Percentiles rank a stretch among this genome's conserved stretches.
Conservation (phyloP, 768 basidiomycete genomes). For the Mycena amicta region DNA sequence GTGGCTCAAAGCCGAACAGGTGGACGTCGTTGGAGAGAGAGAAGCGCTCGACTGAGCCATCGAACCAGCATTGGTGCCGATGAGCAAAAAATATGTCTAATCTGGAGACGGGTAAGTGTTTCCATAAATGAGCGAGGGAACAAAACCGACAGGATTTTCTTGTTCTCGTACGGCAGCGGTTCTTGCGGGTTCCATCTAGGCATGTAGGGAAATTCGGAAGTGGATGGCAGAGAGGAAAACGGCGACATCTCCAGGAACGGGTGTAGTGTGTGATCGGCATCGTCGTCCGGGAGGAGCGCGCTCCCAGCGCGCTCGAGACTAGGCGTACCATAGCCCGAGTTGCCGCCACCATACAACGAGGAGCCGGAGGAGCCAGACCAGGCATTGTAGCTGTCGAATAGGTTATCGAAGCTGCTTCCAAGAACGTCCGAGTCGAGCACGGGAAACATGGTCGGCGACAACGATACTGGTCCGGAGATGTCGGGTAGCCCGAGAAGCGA, state of each 20-base stretch:
- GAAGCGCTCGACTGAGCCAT: constrained; percentile 50
- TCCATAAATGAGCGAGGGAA: neutral
- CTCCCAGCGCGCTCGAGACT: constrained; percentile 3
- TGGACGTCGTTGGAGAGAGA: constrained; percentile 34
- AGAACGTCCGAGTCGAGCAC: constrained; percentile 13
- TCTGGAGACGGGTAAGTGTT: constrained; percentile 31
- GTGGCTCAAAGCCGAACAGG: constrained; percentile 39
- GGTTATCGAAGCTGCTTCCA: constrained; percentile 12
- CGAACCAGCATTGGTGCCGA: constrained; percentile 61
- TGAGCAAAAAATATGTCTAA: constrained; percentile 58
- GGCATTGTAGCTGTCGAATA: constrained; percentile 14
- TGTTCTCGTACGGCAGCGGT: constrained; percentile 36
- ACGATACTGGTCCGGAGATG: constrained; percentile 16
- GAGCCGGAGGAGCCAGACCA: constrained; percentile 22
- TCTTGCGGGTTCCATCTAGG: constrained; percentile 29
- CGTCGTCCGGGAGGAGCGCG: constrained; percentile 5
- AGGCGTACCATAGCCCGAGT: constrained; percentile 20
- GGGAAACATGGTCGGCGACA: constrained; percentile 10
- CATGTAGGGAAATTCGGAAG: constrained; percentile 25
- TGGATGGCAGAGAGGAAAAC: constrained; percentile 16
- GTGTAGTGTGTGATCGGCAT: constrained; percentile 13
- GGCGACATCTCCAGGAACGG: constrained; percentile 23
- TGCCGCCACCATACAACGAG: constrained; percentile 13
- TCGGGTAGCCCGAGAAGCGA: constrained; percentile 14
- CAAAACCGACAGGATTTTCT: constrained; percentile 34